phyloP scores from a whole-genome alignment of 2,329 filamentous ascomycete genomes.

The Dactylonectria macrodidyma region DNA sequence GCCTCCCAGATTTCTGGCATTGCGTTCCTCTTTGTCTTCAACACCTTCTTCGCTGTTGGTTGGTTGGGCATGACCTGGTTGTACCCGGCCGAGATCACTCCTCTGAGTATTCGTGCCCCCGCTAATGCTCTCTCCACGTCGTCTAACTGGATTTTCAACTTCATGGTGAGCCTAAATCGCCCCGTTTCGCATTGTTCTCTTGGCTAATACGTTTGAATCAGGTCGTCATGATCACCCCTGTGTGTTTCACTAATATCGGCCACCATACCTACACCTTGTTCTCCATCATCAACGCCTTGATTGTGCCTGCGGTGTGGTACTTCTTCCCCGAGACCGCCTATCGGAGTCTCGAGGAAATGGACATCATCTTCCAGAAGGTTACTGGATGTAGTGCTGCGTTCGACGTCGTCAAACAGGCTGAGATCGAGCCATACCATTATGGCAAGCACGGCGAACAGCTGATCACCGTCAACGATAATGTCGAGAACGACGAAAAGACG shows the following conservation, averaged over 20 bases:
- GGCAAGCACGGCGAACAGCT: constrained; percentile 73
- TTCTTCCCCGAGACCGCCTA: constrained; percentile 78
- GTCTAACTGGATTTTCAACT: constrained; percentile 76
- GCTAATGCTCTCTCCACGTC: constrained; percentile 70
- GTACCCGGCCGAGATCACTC: constrained; percentile 77
- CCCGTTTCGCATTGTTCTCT: constrained; percentile 2
- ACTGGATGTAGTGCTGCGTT: constrained; percentile 57
- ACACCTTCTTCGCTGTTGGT: constrained; percentile 71
- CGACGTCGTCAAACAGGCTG: constrained; percentile 55
- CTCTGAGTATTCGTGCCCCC: constrained; percentile 75
- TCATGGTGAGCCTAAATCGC: constrained; percentile 57
- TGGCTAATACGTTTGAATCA: constrained; percentile 24
- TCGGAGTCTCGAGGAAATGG: constrained; percentile 77
- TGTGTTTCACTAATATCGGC: constrained; percentile 70
- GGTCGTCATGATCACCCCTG: constrained; percentile 74
- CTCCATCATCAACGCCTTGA: constrained; percentile 74
- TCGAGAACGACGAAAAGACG: constrained; percentile 58
- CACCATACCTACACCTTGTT: constrained; percentile 78
- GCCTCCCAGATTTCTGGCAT: constrained; percentile 72
- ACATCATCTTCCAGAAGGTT: constrained; percentile 73
- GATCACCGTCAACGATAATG: constrained; percentile 60
- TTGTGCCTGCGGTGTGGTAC: constrained; percentile 71
- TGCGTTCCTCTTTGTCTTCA: constrained; percentile 76
- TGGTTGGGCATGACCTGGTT: constrained; percentile 75
- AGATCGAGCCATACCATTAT: constrained; percentile 68